phyloP scores from a whole-genome alignment of 2,329 filamentous ascomycete species.

The Didymella exigua region DNA sequence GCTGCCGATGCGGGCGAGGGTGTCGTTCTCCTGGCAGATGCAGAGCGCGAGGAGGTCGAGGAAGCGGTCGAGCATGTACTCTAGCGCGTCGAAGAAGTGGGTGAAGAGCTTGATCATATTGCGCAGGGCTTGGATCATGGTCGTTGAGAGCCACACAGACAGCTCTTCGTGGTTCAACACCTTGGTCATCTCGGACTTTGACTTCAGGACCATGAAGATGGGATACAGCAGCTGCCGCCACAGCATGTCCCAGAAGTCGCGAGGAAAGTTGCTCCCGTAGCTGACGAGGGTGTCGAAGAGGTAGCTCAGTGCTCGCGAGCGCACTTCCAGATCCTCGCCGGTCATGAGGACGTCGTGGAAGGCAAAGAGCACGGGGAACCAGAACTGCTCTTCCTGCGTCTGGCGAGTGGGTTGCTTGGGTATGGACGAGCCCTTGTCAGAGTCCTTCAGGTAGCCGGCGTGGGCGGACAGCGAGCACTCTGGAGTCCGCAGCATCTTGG shows the following conservation, averaged over 20 bases:
- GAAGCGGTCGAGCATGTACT: conserved; percentile 99
- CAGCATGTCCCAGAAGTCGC: conserved; percentile 97
- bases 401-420: conserved; percentile 74
- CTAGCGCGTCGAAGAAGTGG: conserved; percentile 93
- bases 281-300: conserved; percentile 92
- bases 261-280: conserved; percentile 88
- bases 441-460: conserved; percentile 57
- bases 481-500: conserved; percentile 92
- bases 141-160: conserved; percentile 98
- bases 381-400: conserved; percentile 94
- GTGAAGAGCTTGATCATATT: conserved; percentile 99
- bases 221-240: conserved; percentile 97
- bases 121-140: conserved; percentile 96
- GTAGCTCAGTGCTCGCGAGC: conserved; percentile 86
- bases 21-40: conserved; percentile 99
- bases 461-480: conserved; percentile 87
- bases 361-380: conserved; percentile 97
- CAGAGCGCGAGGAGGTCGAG: conserved; percentile 91
- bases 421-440: conserved; percentile 56
- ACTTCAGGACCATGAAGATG: conserved; percentile 97
- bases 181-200: conserved; percentile 94
- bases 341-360: conserved; percentile 99
- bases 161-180: conserved; percentile 95
- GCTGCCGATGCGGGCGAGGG: conserved; percentile 94
- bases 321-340: conserved; percentile 94